A percentile compares a stretch with the other conserved stretches of the same genome.
These are phyloP conservation scores for Hyaloscypha bicolor DNA, from an alignment of 495 filamentous ascomycete genomes.

Conservation along the genomic window DNA sequence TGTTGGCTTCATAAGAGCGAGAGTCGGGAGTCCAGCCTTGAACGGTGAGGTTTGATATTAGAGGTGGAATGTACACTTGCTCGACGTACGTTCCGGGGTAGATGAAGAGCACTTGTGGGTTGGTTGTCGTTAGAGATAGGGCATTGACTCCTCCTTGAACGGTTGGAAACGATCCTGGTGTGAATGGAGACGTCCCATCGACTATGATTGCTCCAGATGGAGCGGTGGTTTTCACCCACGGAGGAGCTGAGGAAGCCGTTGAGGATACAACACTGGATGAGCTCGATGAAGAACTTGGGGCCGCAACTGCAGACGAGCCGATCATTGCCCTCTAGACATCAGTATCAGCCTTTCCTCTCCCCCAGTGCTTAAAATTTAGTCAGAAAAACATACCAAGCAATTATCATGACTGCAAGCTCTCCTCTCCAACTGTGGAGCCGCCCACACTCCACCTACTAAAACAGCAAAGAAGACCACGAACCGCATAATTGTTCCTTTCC, in stretches of 20 bases:
- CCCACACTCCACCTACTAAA: background rate
- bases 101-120: constrained; percentile 63
- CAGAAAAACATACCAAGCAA: constrained; percentile 10
- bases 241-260: background rate
- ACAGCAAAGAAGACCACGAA: background rate
- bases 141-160: constrained; percentile 25
- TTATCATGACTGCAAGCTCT: constrained; percentile 15
- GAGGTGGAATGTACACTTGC: constrained; percentile 54
- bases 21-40: constrained; percentile 24
- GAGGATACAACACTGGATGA: background rate
- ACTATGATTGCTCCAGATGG: constrained; percentile 25
- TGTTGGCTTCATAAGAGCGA: constrained; percentile 52
- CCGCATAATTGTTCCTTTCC: background rate
- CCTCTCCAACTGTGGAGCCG: background rate
- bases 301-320: background rate
- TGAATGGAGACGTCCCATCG: background rate
- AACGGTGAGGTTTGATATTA: constrained; percentile 24
- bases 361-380: too few species aligned
- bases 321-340: constrained; percentile 13
- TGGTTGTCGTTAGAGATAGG: constrained; percentile 16
- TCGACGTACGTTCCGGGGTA: constrained; percentile 58
- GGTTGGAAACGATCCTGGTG: constrained; percentile 7
- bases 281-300: constrained; percentile 1
- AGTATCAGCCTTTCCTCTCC: background rate
- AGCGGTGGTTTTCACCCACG: constrained; percentile 7